Evolutionary conservation across 1,284 basidiomycete species (phyloP).

Genomic region (Cryptococcus neoformans): DNA sequence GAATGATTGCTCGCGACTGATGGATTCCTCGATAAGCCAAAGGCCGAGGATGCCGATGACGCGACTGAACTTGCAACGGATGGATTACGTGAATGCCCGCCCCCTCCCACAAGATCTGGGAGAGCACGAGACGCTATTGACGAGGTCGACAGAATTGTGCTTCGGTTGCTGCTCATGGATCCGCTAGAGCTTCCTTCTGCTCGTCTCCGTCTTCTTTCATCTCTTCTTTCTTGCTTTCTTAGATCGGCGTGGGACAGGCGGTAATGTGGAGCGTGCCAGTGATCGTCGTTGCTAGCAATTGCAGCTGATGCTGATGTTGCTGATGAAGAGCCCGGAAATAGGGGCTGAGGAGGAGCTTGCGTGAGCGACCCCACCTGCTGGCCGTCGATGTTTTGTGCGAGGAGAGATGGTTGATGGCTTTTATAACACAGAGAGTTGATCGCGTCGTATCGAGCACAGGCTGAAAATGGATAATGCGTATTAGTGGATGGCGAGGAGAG

Average conservation of each 20-base stretch:
- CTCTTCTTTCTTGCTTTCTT: conserved; percentile 33
- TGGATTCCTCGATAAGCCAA: conserved; percentile 29
- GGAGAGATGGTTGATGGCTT: conserved; percentile 11
- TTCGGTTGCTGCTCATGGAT: conserved; percentile 19
- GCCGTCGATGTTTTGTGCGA: conserved; percentile 3
- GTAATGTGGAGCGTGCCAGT: conserved; percentile 43
- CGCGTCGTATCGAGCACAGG: conserved; percentile 45
- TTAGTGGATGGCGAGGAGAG: neutral
- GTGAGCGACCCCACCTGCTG: too few species aligned
- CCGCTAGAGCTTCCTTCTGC: conserved; percentile 27
- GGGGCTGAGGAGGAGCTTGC: too few species aligned
- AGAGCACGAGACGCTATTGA: conserved; percentile 25
- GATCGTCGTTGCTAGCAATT: conserved; percentile 8
- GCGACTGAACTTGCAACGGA: conserved; percentile 31
- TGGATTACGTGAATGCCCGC: conserved; percentile 31
- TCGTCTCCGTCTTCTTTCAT: conserved; percentile 32
- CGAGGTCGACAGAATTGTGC: conserved; percentile 23
- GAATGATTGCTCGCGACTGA: conserved; percentile 30
- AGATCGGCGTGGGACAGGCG: conserved; percentile 42
- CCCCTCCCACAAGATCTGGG: conserved; percentile 35
- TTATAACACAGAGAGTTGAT: conserved; percentile 47
- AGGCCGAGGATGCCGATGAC: conserved; percentile 25
- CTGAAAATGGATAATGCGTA: conserved; percentile 13
- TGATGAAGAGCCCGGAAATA: conserved; percentile 8
- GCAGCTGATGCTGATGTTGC: conserved; percentile 10